phyloP scores from a whole-genome alignment of 2,329 filamentous ascomycete genomes.

The Sclerotinia spermophila region DNA sequence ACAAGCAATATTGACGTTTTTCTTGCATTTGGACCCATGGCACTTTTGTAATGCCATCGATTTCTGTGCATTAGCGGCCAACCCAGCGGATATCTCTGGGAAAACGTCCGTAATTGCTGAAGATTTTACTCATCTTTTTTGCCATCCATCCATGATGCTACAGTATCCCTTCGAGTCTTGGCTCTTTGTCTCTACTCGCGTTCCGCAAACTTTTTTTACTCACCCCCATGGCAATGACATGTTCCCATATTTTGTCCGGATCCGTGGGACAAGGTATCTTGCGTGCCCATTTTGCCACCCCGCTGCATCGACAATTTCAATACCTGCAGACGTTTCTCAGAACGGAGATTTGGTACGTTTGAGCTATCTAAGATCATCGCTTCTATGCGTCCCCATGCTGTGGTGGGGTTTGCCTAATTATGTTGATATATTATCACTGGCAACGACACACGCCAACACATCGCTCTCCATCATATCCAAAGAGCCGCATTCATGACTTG shows the following conservation, averaged over 20 bases:
- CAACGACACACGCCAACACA: slow-evolving; percentile 85
- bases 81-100: slow-evolving; percentile 32
- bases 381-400: slow-evolving; percentile 42
- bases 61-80: slow-evolving; percentile 37
- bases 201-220: slow-evolving; percentile 13
- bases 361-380: slow-evolving; percentile 37
- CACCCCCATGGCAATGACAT: not conserved
- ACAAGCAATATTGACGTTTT: slow-evolving; percentile 32
- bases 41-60: slow-evolving; percentile 16
- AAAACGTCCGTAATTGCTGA: slow-evolving; percentile 17
- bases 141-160: slow-evolving; percentile 5
- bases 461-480: slow-evolving; percentile 56
- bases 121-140: slow-evolving; percentile 14
- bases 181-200: slow-evolving; percentile 12
- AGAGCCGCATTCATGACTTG: slow-evolving; percentile 57
- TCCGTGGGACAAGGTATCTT: slow-evolving; percentile 23
- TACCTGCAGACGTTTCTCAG: slow-evolving; percentile 35
- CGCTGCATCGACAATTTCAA: slow-evolving; percentile 35
- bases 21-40: slow-evolving; percentile 24
- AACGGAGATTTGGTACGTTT: slow-evolving; percentile 35
- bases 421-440: slow-evolving; percentile 71
- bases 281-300: slow-evolving; percentile 35
- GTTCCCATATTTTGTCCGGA: slow-evolving; percentile 15
- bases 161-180: slow-evolving; percentile 13
- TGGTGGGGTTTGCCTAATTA: slow-evolving; percentile 59